Percentiles rank a stretch among this genome's conserved stretches.
phyloP scores from a whole-genome alignment of 139 green algal genomes.

The Coccomyxa sp. region DNA sequence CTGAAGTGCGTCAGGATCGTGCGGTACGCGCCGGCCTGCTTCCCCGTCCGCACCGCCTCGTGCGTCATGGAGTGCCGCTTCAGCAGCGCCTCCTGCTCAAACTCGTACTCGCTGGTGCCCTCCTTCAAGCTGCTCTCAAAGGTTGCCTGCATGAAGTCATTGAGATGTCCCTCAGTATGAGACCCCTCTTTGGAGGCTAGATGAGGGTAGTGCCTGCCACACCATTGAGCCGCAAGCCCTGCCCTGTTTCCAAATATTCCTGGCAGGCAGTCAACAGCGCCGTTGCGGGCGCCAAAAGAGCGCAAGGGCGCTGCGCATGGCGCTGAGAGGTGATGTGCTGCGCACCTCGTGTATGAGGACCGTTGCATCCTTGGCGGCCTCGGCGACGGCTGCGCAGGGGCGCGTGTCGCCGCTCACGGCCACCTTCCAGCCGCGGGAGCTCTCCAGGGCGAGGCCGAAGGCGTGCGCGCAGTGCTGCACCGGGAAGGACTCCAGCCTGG shows the following conservation, averaged over 20 bases:
- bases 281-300: too few relatives aligned
- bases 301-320: too few relatives aligned
- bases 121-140: slow-evolving; percentile 76
- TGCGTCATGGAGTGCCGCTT: slow-evolving; percentile 88
- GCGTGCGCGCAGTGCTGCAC: slow-evolving; percentile 75
- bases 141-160: slow-evolving; percentile 71
- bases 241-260: too few relatives aligned
- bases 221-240: too few relatives aligned
- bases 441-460: slow-evolving; percentile 71
- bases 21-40: slow-evolving; percentile 72
- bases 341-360: slow-evolving; percentile 90
- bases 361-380: slow-evolving; percentile 70
- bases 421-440: slow-evolving; percentile 60
- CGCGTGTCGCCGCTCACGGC: slow-evolving; percentile 91
- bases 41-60: slow-evolving; percentile 76
- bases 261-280: too few relatives aligned
- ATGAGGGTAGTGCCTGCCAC: too few relatives aligned
- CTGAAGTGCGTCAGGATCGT: slow-evolving; percentile 97
- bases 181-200: too few relatives aligned
- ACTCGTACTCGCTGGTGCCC: neutral
- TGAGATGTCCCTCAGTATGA: too few relatives aligned
- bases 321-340: too few relatives aligned
- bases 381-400: slow-evolving; percentile 64
- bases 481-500: slow-evolving; percentile 48
- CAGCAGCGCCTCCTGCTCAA: slow-evolving; percentile 68